These are phyloP conservation scores for Plasmodium falciparum DNA, from an alignment of 169 alveolate species.

Conservation along the genomic window DNA sequence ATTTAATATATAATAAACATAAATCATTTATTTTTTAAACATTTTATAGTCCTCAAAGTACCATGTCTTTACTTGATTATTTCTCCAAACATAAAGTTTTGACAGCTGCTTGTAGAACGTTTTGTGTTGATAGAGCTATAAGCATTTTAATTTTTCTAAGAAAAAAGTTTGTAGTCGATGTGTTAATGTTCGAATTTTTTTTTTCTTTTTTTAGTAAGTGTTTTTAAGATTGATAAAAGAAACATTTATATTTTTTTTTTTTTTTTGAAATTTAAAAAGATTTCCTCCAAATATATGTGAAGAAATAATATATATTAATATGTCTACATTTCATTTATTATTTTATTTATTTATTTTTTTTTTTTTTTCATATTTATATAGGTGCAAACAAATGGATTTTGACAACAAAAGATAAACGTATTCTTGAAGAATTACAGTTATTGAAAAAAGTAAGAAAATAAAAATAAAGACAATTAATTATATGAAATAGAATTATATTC, in stretches of 20 bases:
- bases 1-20: too few relatives aligned
- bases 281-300: too few relatives aligned
- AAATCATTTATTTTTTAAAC: neutral
- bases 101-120: slow-evolving; percentile 53
- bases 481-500: neutral
- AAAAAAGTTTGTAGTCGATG: slow-evolving; percentile 27
- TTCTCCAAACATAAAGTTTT: slow-evolving; percentile 44
- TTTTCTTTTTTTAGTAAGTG: slow-evolving; percentile 60
- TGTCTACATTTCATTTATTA: too few relatives aligned
- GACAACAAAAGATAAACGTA: slow-evolving; percentile 25
- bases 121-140: slow-evolving; percentile 17
- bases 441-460: slow-evolving; percentile 17
- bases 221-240: too few relatives aligned
- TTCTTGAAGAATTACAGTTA: slow-evolving; percentile 12
- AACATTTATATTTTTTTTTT: too few relatives aligned
- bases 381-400: slow-evolving; percentile 65
- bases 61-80: slow-evolving; percentile 44
- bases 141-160: slow-evolving; percentile 35
- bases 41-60: slow-evolving; percentile 15
- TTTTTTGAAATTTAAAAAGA: too few relatives aligned
- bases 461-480: neutral
- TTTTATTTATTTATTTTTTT: neutral
- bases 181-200: slow-evolving; percentile 64
- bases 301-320: too few relatives aligned
- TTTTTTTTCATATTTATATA: slow-evolving; percentile 23